Evolutionary conservation across 2,329 filamentous ascomycete species (phyloP).

Genomic region (Pseudocercospora musae): DNA sequence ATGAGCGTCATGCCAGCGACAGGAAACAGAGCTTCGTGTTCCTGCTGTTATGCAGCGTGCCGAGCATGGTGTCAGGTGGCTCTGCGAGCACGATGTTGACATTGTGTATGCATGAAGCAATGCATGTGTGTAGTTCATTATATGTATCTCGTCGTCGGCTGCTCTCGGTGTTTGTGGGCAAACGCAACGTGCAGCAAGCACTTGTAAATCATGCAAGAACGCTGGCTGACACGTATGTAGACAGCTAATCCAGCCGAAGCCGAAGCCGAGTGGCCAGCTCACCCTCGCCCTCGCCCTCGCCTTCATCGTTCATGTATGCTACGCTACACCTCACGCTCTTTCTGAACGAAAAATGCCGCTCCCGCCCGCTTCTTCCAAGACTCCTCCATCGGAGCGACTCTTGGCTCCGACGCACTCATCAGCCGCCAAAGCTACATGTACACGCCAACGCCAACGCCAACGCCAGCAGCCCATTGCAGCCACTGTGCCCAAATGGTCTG

Average conservation of each 20-base stretch:
- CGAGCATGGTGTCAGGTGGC: no score
- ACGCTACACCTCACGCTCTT: no score
- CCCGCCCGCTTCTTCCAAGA: neutral
- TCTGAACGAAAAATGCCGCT: no score
- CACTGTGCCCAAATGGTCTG: neutral
- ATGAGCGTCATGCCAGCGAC: neutral
- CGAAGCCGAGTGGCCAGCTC: neutral
- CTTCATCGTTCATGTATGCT: neutral
- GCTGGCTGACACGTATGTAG: no score
- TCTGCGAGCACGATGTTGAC: neutral
- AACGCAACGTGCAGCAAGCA: neutral
- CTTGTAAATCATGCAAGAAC: no score
- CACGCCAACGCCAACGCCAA: neutral
- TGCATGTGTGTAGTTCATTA: neutral
- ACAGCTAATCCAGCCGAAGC: neutral
- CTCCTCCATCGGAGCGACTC: slow-evolving; percentile 1
- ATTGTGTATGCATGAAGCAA: no score
- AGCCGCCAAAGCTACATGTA: slow-evolving; percentile 21
- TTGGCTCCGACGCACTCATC: slow-evolving; percentile 29
- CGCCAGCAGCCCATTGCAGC: neutral
- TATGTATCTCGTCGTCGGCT: neutral
- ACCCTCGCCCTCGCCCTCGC: no score
- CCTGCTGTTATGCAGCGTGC: neutral
- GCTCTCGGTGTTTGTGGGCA: neutral
- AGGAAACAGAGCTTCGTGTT: neutral